These are phyloP conservation scores for Elymus sibiricus DNA, from an alignment of 176 grass and related monocot genomes.

Conservation along the genomic window DNA sequence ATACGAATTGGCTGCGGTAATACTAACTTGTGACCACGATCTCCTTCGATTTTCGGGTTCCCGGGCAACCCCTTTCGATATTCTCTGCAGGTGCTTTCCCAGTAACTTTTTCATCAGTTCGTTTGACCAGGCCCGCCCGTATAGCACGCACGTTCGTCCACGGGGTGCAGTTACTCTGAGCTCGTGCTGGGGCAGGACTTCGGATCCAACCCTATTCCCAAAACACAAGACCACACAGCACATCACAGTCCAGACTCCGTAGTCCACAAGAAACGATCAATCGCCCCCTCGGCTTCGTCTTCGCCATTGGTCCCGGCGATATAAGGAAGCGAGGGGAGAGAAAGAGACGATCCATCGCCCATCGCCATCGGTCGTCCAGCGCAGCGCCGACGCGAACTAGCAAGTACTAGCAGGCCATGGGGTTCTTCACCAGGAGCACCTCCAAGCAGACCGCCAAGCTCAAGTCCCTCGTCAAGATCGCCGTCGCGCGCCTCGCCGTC, in stretches of 20 bases:
- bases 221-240: neutral
- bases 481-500: conserved; percentile 32
- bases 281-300: neutral
- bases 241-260: neutral
- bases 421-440: conserved; percentile 40
- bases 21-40: neutral
- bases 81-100: neutral
- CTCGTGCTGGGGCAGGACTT: neutral
- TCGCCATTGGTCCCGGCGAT: neutral
- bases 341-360: neutral
- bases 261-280: conserved; percentile 34
- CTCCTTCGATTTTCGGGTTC: neutral
- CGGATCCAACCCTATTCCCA: conserved; percentile 20
- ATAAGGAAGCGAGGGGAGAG: neutral
- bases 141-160: neutral
- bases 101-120: neutral
- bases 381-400: neutral
- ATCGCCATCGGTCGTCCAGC: no score
- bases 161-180: neutral
- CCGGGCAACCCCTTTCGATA: neutral
- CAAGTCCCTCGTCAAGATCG: conserved; percentile 39
- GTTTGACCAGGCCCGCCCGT: neutral
- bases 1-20: no score
- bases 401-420: conserved; percentile 24
- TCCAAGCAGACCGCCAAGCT: conserved; percentile 48